Evolutionary conservation across 495 filamentous ascomycete genomes (phyloP).

Genomic region (Aspergillus ostianus): DNA sequence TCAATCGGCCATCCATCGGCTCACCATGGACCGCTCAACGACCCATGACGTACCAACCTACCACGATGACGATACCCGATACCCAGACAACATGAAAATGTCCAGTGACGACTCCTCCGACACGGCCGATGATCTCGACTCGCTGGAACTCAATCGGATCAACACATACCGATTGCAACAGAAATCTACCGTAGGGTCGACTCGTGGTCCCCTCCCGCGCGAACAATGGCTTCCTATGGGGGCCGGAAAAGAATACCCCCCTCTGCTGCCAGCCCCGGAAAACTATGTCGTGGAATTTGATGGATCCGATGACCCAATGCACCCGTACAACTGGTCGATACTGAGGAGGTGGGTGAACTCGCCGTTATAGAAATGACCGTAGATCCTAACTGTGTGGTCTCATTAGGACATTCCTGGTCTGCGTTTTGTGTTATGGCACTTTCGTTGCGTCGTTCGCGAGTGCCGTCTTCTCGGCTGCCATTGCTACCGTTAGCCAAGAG

Average conservation of each 20-base stretch:
- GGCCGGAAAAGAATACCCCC: constrained; percentile 40
- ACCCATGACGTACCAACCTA: neutral
- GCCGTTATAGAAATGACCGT: constrained; percentile 5
- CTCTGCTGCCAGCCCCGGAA: constrained; percentile 34
- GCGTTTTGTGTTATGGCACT: constrained; percentile 47
- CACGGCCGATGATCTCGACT: constrained; percentile 17
- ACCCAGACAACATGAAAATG: neutral
- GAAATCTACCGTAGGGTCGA: constrained; percentile 27
- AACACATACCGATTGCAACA: constrained; percentile 29
- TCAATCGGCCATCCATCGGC: neutral
- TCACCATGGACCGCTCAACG: neutral
- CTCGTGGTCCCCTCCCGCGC: constrained; percentile 18
- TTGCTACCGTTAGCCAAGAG: constrained; percentile 36
- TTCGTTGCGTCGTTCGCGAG: constrained; percentile 52
- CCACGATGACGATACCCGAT: neutral
- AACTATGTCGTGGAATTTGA: constrained; percentile 55
- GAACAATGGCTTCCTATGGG: constrained; percentile 28
- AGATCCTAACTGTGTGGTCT: neutral
- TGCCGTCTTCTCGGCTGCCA: constrained; percentile 54
- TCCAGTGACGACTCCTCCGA: constrained; percentile 13
- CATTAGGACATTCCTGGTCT: constrained; percentile 26
- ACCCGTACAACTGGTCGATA: constrained; percentile 54
- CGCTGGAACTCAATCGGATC: constrained; percentile 25
- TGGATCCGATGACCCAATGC: constrained; percentile 45
- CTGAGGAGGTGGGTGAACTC: constrained; percentile 28